Conservation (phyloP, 169 alveolate genomes). For the Theileria parva region DNA sequence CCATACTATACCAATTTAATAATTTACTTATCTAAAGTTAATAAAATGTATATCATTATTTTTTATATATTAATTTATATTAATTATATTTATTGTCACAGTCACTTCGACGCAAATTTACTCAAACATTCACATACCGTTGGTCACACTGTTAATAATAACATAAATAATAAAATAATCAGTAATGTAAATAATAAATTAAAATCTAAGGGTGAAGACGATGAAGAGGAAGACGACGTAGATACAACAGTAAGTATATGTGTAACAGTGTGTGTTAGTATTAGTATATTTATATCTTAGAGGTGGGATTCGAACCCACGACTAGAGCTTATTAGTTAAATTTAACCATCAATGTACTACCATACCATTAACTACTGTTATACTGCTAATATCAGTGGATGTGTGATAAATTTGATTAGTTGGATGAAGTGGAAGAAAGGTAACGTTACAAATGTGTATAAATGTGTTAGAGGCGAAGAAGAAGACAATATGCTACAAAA, state of each 20-base stretch:
- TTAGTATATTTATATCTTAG: too few species aligned
- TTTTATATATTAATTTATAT: neutral
- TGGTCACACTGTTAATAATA: neutral
- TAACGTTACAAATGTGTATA: neutral
- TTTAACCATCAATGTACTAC: too few species aligned
- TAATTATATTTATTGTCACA: neutral
- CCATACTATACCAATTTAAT: neutral
- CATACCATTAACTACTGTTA: too few species aligned
- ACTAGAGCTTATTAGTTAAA: too few species aligned
- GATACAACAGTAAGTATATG: constrained; percentile 1
- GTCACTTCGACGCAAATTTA: neutral
- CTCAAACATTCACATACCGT: constrained; percentile 1
- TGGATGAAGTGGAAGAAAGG: constrained; percentile 53
- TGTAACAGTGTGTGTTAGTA: neutral
- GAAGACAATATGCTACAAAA: constrained; percentile 53
- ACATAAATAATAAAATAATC: neutral
- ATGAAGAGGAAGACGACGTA: constrained; percentile 27
- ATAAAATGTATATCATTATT: neutral
- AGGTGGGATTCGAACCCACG: too few species aligned
- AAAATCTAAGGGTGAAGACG: neutral
- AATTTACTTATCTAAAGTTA: neutral
- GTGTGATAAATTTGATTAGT: constrained; percentile 6
- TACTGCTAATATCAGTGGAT: too few species aligned
- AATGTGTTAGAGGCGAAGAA: constrained; percentile 31
- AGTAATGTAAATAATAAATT: too few species aligned